These are phyloP conservation scores for Astraeus odoratus DNA, from an alignment of 768 basidiomycete species.

Conservation along the genomic window DNA sequence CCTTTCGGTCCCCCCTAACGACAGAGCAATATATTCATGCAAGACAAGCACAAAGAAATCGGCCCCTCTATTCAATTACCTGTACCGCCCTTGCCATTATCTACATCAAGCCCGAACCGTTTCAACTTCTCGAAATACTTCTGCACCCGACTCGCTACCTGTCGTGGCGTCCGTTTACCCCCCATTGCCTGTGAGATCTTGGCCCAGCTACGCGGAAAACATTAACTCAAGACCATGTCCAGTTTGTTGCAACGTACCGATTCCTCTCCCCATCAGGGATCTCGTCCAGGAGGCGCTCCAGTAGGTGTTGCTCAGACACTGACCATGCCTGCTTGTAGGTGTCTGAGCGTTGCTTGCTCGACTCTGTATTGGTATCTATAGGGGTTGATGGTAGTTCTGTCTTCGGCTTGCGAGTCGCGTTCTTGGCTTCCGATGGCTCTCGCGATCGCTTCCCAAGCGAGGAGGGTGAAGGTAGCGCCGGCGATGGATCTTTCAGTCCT, in stretches of 20 bases:
- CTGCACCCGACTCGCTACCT: constrained; percentile 85
- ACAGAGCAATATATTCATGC: background rate
- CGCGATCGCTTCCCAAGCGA: constrained; percentile 23
- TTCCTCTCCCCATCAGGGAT: constrained; percentile 75
- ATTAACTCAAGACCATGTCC: background rate
- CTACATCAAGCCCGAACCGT: constrained; percentile 54
- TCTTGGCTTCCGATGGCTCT: constrained; percentile 14
- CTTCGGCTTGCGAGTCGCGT: constrained; percentile 10
- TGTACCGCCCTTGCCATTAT: constrained; percentile 16
- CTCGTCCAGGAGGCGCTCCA: constrained; percentile 67
- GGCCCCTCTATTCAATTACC: constrained; percentile 9
- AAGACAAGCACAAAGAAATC: background rate
- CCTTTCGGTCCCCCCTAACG: background rate
- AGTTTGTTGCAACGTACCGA: constrained; percentile 39
- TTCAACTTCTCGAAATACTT: constrained; percentile 85
- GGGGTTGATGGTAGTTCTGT: constrained; percentile 9
- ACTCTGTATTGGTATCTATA: constrained; percentile 15
- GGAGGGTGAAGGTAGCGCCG: constrained; percentile 7
- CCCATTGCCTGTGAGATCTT: constrained; percentile 81
- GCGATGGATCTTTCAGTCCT: constrained; percentile 7
- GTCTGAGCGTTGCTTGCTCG: constrained; percentile 32
- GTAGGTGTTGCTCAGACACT: constrained; percentile 64
- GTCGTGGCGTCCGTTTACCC: constrained; percentile 67
- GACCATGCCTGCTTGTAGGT: constrained; percentile 86
- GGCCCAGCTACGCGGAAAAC: constrained; percentile 50